Percentiles rank a stretch among this genome's conserved stretches.
Conservation (phyloP, 306 rosid species). For the Vigna reflexopilosa region DNA sequence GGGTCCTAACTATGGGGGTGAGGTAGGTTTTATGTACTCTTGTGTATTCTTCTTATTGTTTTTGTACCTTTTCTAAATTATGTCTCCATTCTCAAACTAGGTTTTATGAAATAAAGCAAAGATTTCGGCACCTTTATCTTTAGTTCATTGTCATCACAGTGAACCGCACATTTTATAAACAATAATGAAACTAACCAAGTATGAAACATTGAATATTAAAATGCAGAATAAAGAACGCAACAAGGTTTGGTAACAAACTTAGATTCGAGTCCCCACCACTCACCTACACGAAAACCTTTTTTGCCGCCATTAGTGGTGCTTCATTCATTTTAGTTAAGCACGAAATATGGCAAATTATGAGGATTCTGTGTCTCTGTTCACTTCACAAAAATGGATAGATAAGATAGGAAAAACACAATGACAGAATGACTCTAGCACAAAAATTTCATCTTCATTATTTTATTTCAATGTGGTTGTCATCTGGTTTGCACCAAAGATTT, state of each 20-base stretch:
- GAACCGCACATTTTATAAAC: neutral
- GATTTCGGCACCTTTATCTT: slow-evolving; percentile 10
- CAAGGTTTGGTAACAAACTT: slow-evolving; percentile 47
- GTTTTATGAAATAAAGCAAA: neutral
- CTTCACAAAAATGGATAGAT: neutral
- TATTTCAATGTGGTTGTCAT: slow-evolving; percentile 21
- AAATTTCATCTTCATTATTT: slow-evolving; percentile 20
- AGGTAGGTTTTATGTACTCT: slow-evolving; percentile 15
- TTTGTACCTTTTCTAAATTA: slow-evolving; percentile 6
- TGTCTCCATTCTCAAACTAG: neutral
- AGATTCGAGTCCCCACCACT: slow-evolving; percentile 51
- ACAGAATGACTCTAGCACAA: slow-evolving; percentile 3
- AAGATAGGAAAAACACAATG: neutral
- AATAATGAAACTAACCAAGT: neutral
- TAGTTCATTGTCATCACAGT: slow-evolving; percentile 9
- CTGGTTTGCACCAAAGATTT: slow-evolving; percentile 23
- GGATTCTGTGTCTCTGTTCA: slow-evolving; percentile 28
- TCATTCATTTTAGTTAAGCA: slow-evolving; percentile 23
- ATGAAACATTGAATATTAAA: slow-evolving; percentile 34
- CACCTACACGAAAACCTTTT: slow-evolving; percentile 41
- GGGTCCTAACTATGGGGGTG: neutral
- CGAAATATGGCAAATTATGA: slow-evolving; percentile 38
- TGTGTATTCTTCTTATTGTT: neutral
- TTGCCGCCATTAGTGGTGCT: slow-evolving; percentile 47
- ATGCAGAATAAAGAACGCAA: slow-evolving; percentile 4